Evolutionary conservation across 805 yeast genomes (phyloP).

Genomic region (Yarrowia hollandica): DNA sequence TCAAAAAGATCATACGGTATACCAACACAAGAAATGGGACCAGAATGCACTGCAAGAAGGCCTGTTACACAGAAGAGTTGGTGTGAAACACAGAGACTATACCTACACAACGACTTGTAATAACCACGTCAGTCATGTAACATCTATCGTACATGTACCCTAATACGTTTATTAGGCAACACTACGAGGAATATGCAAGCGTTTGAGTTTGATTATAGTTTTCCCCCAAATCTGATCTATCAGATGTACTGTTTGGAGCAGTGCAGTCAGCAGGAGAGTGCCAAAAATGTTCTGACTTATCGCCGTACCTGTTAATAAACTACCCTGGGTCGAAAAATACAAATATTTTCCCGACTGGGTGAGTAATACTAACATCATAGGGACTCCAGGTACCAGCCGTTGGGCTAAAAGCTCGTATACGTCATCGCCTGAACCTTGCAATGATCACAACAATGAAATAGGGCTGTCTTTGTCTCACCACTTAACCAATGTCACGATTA

Average conservation of each 20-base stretch:
- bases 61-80: too few relatives aligned
- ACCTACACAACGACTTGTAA: too few relatives aligned
- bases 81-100: too few relatives aligned
- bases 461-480: background rate
- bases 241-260: background rate
- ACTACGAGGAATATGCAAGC: too few relatives aligned
- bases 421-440: conserved; percentile 7
- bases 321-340: background rate
- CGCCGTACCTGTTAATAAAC: background rate
- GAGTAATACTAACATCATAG: background rate
- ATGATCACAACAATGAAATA: background rate
- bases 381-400: background rate
- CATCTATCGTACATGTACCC: too few relatives aligned
- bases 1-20: too few relatives aligned
- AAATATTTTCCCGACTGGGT: background rate
- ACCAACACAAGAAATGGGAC: too few relatives aligned
- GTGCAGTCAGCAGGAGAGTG: background rate
- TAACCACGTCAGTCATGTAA: too few relatives aligned
- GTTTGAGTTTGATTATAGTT: background rate
- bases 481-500: background rate
- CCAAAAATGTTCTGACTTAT: background rate
- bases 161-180: too few relatives aligned
- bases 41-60: too few relatives aligned
- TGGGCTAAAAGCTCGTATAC: conserved; percentile 7
- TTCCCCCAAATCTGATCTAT: background rate